Evolutionary conservation across 768 basidiomycete species (phyloP).

Genomic region (Leccinum incarnatum): DNA sequence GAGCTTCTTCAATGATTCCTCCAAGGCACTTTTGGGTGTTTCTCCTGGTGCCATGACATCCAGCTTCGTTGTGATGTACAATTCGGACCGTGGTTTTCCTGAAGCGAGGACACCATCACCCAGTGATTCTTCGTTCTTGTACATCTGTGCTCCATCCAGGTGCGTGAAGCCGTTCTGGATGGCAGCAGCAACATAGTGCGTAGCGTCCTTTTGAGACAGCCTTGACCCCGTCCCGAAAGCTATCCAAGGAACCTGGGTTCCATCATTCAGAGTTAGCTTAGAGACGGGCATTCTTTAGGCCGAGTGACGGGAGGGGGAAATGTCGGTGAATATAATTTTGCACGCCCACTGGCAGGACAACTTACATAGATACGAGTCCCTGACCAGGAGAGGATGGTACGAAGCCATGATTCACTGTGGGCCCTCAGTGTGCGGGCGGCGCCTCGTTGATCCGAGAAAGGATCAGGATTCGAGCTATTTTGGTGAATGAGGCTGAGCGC

Average conservation of each 20-base stretch:
- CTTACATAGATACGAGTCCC: constrained; percentile 7
- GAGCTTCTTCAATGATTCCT: constrained; percentile 52
- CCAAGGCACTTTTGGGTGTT: constrained; percentile 48
- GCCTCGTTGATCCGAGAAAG: too few species aligned
- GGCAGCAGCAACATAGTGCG: constrained; percentile 40
- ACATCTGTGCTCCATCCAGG: constrained; percentile 60
- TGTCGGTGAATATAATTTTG: not conserved
- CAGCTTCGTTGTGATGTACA: constrained; percentile 66
- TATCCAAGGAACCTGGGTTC: constrained; percentile 50
- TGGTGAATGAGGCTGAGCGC: too few species aligned
- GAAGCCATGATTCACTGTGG: not conserved
- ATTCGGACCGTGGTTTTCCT: constrained; percentile 48
- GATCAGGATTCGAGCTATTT: too few species aligned
- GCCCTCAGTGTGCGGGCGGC: too few species aligned
- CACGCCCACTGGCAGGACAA: not conserved
- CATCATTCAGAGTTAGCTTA: constrained; percentile 52
- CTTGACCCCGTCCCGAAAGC: constrained; percentile 65
- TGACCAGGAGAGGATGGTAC: not conserved
- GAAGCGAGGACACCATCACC: constrained; percentile 50
- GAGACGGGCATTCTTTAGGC: constrained; percentile 25
- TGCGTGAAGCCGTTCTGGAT: constrained; percentile 58
- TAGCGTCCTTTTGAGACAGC: constrained; percentile 44
- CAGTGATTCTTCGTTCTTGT: constrained; percentile 53
- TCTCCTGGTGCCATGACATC: constrained; percentile 33
- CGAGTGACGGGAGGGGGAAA: constrained; percentile 4